Evolutionary conservation across 176 grass and related monocot species (phyloP).

Genomic region (Coix lacrymajobi): DNA sequence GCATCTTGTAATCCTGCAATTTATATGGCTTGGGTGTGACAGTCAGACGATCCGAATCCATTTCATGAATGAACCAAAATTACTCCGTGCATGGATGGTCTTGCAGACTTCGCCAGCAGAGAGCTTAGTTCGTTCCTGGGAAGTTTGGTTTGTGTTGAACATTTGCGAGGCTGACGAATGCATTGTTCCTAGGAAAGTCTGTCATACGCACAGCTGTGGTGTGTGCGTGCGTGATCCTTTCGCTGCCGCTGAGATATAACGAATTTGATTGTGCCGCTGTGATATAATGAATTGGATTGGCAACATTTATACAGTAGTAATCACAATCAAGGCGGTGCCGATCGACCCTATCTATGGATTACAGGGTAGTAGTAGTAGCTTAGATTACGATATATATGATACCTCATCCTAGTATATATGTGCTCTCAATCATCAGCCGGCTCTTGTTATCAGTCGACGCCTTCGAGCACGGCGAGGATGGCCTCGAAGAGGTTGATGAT

Average conservation of each 20-base stretch:
- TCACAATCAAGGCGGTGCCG: neutral
- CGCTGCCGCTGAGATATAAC: neutral
- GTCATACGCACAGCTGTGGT: neutral
- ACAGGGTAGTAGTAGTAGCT: neutral
- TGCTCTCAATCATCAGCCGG: no score
- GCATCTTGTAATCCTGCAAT: constrained; percentile 12
- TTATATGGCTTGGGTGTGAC: constrained; percentile 13
- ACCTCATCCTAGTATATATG: no score
- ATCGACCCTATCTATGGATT: neutral
- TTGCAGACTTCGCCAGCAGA: neutral
- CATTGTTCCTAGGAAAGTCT: neutral
- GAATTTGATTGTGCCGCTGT: neutral
- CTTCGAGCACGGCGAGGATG: constrained; percentile 39
- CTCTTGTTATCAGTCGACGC: constrained; percentile 18
- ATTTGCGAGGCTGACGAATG: neutral
- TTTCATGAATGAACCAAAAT: neutral
- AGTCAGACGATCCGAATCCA: constrained; percentile 2
- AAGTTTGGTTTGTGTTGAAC: neutral
- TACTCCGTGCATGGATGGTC: neutral
- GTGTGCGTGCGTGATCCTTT: neutral
- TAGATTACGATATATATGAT: neutral
- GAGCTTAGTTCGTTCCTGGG: neutral
- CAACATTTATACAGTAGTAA: neutral
- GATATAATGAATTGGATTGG: neutral
- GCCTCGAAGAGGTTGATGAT: constrained; percentile 76